Base-by-base conservation (phyloP, 495 filamentous ascomycete species). In the Lichina pygmaea region DNA sequence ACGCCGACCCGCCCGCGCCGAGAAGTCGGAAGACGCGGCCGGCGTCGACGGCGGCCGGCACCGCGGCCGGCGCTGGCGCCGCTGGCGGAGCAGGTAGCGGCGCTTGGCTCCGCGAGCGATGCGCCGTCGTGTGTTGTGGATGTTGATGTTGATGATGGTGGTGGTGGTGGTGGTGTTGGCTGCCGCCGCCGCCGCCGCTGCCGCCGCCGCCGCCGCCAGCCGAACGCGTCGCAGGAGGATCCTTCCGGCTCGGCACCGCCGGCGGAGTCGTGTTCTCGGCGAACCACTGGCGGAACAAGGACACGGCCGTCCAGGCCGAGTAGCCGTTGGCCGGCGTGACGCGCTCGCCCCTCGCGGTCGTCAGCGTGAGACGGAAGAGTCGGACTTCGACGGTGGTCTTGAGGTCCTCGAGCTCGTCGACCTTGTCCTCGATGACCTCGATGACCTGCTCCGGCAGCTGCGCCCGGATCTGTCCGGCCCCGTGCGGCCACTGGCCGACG, bases 401-500 rank as follows among this genome's bases (percentile, higher is more conserved):
- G 7, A 68, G 62, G 43, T 81, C 74, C 45, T 82, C 78, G 3
- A 86, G 64, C 52, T 92, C 83, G 49, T 86, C 75, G 34, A 81
- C 79, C 58, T 92, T 92, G 55, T 92, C 82, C 54, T 89, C 80
- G 48, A 94, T 86, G 12, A 92, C 67, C 46, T 92, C 84, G 6
- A 91, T 63, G 6, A 93, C 81, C 2, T 67, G 51, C 11, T 75
- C 71, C 0, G 82, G 77, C 1, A 86, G 64, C 38, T 71, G 45
- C 62, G 71, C 72, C 39, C 78, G 71, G 39, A 93, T 70, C 52
- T 79, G 77, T n/a, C 71, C 68, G 46, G 80, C 70, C 10, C 75
- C 82, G 0, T 71, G 63, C 2, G 85, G 85, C 85, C 85, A 93
- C 51, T 86, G 80, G 7, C 85, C 85, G 6, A 93, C 83, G 0